These are phyloP conservation scores for Tricholoma hemisulphureum DNA, from an alignment of 768 basidiomycete species.

Conservation along the genomic window DNA sequence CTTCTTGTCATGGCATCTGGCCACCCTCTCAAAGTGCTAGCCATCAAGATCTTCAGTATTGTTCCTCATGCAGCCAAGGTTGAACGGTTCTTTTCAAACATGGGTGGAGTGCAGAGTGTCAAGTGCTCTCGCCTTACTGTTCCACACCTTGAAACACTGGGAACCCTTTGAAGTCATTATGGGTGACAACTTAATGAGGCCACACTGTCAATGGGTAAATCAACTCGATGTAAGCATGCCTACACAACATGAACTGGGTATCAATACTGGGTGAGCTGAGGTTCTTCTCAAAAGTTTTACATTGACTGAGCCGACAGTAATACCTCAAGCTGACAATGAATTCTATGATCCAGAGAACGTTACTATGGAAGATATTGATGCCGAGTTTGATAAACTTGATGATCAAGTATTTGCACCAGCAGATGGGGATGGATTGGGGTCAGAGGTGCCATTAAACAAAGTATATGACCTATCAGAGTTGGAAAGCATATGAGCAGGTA, in stretches of 20 bases:
- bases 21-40: no score
- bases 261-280: not conserved
- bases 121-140: not conserved
- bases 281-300: not conserved
- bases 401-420: not conserved
- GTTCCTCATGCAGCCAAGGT: constrained; percentile 19
- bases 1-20: no score
- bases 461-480: not conserved
- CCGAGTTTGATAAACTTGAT: not conserved
- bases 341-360: no score
- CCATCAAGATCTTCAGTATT: no score
- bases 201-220: not conserved
- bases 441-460: not conserved
- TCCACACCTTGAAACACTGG: not conserved
- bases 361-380: not conserved
- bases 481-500: not conserved
- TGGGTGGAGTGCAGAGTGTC: not conserved
- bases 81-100: constrained; percentile 8
- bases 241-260: not conserved
- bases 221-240: not conserved
- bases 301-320: no score
- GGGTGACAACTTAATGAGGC: not conserved
- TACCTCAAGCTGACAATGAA: no score
- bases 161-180: not conserved
- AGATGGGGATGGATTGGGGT: not conserved